Percentiles rank a stretch among this genome's conserved stretches.
Conservation (phyloP, 768 basidiomycete species). For the Kwoniella sp. region DNA sequence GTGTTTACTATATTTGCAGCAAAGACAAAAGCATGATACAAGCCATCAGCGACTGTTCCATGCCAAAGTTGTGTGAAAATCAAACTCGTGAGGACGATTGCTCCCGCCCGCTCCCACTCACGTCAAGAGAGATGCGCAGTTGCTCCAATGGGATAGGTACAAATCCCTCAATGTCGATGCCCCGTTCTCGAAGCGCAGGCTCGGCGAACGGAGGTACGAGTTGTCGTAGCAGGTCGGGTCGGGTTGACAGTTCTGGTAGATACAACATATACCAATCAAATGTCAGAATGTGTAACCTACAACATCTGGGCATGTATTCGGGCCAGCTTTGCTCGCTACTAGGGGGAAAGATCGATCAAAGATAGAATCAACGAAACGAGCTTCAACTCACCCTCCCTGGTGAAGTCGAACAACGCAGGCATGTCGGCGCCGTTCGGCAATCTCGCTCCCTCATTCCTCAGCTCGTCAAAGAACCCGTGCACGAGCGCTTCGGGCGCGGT, state of each 20-base stretch:
- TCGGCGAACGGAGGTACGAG: conserved; percentile 90
- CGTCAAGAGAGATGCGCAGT: conserved; percentile 87
- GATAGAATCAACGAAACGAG: conserved; percentile 14
- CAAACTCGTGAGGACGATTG: no score
- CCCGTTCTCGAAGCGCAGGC: conserved; percentile 80
- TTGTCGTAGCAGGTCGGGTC: conserved; percentile 88
- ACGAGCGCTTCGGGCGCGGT: conserved; percentile 67
- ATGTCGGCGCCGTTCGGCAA: conserved; percentile 98
- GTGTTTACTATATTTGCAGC: no score
- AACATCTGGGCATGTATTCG: no score
- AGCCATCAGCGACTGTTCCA: no score
- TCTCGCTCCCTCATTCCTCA: conserved; percentile 82
- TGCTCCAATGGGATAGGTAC: conserved; percentile 97
- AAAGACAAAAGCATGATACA: no score
- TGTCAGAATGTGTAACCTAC: no score
- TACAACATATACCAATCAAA: not conserved
- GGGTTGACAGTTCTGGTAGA: conserved; percentile 82
- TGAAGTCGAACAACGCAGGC: conserved; percentile 91
- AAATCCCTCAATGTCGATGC: conserved; percentile 85
- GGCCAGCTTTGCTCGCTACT: not conserved
- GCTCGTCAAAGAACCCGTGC: conserved; percentile 90
- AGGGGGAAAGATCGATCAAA: not conserved
- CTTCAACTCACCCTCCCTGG: conserved; percentile 90
- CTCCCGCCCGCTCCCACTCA: conserved; percentile 26
- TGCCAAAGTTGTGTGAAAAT: not conserved